A percentile compares a stretch with the other conserved stretches of the same genome.
These are phyloP conservation scores for Metschnikowia colocasiae DNA, from an alignment of 805 yeast species.

Conservation along the genomic window DNA sequence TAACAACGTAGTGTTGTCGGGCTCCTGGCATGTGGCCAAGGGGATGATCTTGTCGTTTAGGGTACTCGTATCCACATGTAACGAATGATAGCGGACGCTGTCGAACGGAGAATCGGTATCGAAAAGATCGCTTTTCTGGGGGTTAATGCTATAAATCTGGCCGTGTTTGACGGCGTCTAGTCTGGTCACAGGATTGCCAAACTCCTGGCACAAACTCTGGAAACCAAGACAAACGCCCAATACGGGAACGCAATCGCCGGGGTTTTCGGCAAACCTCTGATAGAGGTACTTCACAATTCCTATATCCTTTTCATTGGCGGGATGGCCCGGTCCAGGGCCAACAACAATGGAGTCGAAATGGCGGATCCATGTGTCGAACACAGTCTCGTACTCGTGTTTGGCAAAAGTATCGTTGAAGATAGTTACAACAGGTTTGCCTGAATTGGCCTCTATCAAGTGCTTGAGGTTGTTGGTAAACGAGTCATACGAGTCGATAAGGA, in stretches of 20 bases:
- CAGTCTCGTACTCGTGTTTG: slow-evolving; percentile 26
- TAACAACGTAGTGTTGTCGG: slow-evolving; percentile 28
- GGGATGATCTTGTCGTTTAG: slow-evolving; percentile 44
- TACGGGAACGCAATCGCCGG: slow-evolving; percentile 47
- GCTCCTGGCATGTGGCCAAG: slow-evolving; percentile 53
- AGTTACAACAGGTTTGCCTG: slow-evolving; percentile 48
- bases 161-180: slow-evolving; percentile 76
- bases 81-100: slow-evolving; percentile 87
- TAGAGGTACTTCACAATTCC: slow-evolving; percentile 69
- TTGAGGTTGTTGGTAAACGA: slow-evolving; percentile 86
- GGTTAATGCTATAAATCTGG: slow-evolving; percentile 58
- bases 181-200: slow-evolving; percentile 54
- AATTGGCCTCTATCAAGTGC: slow-evolving; percentile 52
- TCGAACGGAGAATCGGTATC: slow-evolving; percentile 36
- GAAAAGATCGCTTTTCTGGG: slow-evolving; percentile 34
- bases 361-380: slow-evolving; percentile 42
- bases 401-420: slow-evolving; percentile 60
- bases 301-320: slow-evolving; percentile 55
- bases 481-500: slow-evolving; percentile 89
- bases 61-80: slow-evolving; percentile 45
- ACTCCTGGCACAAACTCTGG: slow-evolving; percentile 68
- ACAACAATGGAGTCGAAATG: slow-evolving; percentile 71
- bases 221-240: slow-evolving; percentile 93
- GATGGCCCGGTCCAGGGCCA: slow-evolving; percentile 99
- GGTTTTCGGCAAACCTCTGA: slow-evolving; percentile 19